A percentile compares a stretch with the other conserved stretches of the same genome.
phyloP scores from a whole-genome alignment of 768 basidiomycete genomes.

The Termitomyces sp. region DNA sequence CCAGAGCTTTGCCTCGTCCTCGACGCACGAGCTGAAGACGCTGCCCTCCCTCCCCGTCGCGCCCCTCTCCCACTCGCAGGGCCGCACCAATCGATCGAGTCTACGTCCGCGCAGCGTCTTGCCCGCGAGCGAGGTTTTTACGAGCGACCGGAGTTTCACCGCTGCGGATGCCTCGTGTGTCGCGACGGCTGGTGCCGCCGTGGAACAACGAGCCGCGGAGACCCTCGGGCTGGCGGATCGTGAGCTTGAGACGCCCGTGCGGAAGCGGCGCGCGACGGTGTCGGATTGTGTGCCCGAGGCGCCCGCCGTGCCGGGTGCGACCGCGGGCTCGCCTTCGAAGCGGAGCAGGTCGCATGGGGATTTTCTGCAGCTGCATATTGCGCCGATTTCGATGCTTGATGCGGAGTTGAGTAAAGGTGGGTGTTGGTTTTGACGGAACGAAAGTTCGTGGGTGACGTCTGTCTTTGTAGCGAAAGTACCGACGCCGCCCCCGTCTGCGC shows the following conservation, averaged over 20 bases:
- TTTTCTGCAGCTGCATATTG: slow-evolving; percentile 58
- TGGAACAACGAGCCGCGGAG: slow-evolving; percentile 13
- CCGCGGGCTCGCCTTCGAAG: slow-evolving; percentile 51
- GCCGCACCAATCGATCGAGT: slow-evolving; percentile 36
- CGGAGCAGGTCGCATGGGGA: slow-evolving; percentile 60
- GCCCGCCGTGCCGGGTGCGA: slow-evolving; percentile 24
- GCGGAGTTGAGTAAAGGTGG: slow-evolving; percentile 60
- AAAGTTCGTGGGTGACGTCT: background rate
- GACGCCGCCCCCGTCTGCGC: slow-evolving; percentile 37
- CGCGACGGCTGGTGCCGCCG: slow-evolving; percentile 20
- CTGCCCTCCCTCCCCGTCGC: slow-evolving; percentile 62
- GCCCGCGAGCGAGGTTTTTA: slow-evolving; percentile 68
- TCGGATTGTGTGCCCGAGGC: slow-evolving; percentile 55
- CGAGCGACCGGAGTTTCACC: slow-evolving; percentile 31
- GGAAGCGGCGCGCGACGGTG: slow-evolving; percentile 59
- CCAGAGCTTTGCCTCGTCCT: slow-evolving; percentile 62
- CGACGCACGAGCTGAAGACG: slow-evolving; percentile 34
- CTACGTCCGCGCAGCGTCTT: slow-evolving; percentile 60
- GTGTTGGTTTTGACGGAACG: slow-evolving; percentile 15
- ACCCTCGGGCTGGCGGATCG: slow-evolving; percentile 22
- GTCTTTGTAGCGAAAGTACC: slow-evolving; percentile 29
- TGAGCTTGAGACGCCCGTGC: slow-evolving; percentile 37
- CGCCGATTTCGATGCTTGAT: slow-evolving; percentile 58
- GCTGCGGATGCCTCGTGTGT: slow-evolving; percentile 27
- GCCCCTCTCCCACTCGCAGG: slow-evolving; percentile 45